Percentiles rank a stretch among this genome's conserved stretches.
phyloP scores from a whole-genome alignment of 192 early-diverging fungal species.

The Coemansia sp. region DNA sequence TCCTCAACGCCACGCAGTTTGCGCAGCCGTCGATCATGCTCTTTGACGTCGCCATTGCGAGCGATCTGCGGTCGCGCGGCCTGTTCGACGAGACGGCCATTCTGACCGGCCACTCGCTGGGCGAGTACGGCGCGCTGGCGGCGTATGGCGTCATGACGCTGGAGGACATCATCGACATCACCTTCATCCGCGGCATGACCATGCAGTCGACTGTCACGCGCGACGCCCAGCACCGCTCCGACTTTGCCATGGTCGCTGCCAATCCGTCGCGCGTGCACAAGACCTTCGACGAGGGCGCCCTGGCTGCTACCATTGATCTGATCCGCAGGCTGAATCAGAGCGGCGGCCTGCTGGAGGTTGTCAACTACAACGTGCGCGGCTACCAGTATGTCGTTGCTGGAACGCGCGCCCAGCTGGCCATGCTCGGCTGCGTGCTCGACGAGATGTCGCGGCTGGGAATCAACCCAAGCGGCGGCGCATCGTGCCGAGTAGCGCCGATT shows the following conservation, averaged over 20 bases:
- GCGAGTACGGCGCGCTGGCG: slow-evolving; percentile 92
- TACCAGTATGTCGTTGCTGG: slow-evolving; percentile 97
- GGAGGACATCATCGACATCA: slow-evolving; percentile 85
- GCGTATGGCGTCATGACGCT: slow-evolving; percentile 80
- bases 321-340: slow-evolving; percentile 51
- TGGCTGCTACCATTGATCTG: slow-evolving; percentile 62
- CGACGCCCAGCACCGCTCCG: slow-evolving; percentile 75
- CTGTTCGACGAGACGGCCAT: slow-evolving; percentile 76
- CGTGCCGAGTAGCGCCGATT: slow-evolving; percentile 65
- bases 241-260: slow-evolving; percentile 94
- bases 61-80: slow-evolving; percentile 79
- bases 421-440: slow-evolving; percentile 80
- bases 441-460: slow-evolving; percentile 67
- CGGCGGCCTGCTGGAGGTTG: slow-evolving; percentile 85
- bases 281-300: slow-evolving; percentile 74
- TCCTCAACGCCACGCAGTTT: slow-evolving; percentile 94
- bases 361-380: slow-evolving; percentile 97
- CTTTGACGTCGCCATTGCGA: slow-evolving; percentile 85
- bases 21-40: slow-evolving; percentile 90
- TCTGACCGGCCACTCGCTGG: slow-evolving; percentile 93
- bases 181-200: slow-evolving; percentile 98
- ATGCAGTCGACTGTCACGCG: slow-evolving; percentile 94
- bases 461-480: background rate
- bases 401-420: slow-evolving; percentile 72
- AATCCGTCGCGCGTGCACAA: slow-evolving; percentile 86